phyloP scores from a whole-genome alignment of 2,329 filamentous ascomycete genomes.

The Aspergillus pseudonomiae region DNA sequence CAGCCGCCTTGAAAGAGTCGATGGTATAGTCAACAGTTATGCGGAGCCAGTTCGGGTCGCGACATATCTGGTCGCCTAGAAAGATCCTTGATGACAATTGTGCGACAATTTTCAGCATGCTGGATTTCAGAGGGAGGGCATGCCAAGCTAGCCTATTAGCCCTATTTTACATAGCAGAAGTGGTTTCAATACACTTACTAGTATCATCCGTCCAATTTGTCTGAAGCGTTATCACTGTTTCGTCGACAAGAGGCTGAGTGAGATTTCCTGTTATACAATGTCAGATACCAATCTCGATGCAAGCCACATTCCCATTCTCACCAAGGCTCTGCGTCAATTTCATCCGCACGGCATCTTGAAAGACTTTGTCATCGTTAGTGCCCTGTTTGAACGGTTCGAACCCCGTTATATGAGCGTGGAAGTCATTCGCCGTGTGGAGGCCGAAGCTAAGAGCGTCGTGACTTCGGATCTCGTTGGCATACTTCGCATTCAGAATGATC shows the following conservation, averaged over 20 bases:
- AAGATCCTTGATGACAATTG: slow-evolving; percentile 23
- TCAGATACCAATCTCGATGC: neutral
- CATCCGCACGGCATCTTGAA: slow-evolving; percentile 24
- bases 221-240: slow-evolving; percentile 4
- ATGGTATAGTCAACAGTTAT: slow-evolving; percentile 31
- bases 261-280: slow-evolving; percentile 4
- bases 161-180: neutral
- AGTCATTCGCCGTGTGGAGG: slow-evolving; percentile 14
- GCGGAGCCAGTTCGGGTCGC: slow-evolving; percentile 29
- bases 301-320: slow-evolving; percentile 1
- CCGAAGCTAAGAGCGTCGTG: slow-evolving; percentile 23
- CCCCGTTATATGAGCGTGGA: slow-evolving; percentile 20
- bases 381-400: slow-evolving; percentile 25
- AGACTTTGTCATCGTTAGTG: slow-evolving; percentile 13
- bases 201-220: slow-evolving; percentile 13
- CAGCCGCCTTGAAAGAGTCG: slow-evolving; percentile 20
- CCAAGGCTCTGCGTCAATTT: slow-evolving; percentile 28
- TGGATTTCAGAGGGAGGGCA: slow-evolving; percentile 6
- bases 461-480: slow-evolving; percentile 28
- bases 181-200: neutral
- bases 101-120: slow-evolving; percentile 9
- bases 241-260: slow-evolving; percentile 9
- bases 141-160: slow-evolving; percentile 16
- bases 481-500: slow-evolving; percentile 23
- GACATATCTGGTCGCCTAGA: slow-evolving; percentile 25